Evolutionary conservation across 148 eudicot species (phyloP).

Genomic region (Persicaria tinctoria): DNA sequence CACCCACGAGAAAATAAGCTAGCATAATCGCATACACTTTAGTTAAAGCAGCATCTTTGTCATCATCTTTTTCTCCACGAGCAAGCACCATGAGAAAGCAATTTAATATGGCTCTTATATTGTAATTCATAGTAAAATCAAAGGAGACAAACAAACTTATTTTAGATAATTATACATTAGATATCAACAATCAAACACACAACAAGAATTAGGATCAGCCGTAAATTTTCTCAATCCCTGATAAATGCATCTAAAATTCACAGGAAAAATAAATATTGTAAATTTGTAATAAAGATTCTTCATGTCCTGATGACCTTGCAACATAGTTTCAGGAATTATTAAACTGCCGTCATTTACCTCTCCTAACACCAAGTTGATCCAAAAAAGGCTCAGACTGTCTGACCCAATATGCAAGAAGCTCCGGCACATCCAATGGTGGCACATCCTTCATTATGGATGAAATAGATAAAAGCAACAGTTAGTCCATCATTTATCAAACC

Average conservation of each 20-base stretch:
- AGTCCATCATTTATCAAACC: not conserved
- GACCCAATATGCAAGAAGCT: constrained; percentile 75
- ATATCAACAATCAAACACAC: not conserved
- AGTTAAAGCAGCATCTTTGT: too few species aligned
- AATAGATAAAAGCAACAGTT: not conserved
- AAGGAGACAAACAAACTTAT: not conserved
- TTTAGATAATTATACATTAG: not conserved
- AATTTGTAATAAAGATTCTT: not conserved
- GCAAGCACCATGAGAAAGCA: too few species aligned
- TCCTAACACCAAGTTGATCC: constrained; percentile 89
- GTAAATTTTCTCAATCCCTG: not conserved
- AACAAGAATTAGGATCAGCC: not conserved
- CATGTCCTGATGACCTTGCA: not conserved
- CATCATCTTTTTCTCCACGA: too few species aligned
- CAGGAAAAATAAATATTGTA: not conserved
- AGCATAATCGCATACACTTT: too few species aligned
- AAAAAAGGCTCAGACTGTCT: constrained; percentile 88
- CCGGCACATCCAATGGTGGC: constrained; percentile 84
- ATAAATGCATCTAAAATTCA: not conserved
- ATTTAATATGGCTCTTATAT: too few species aligned
- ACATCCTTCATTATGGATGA: constrained; percentile 48
- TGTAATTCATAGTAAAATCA: too few species aligned
- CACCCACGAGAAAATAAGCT: not conserved
- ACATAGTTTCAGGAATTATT: not conserved
- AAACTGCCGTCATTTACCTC: constrained; percentile 34